These are phyloP conservation scores for Euphorbia schlechtendalii DNA, from an alignment of 441 rosid species.

Conservation along the genomic window DNA sequence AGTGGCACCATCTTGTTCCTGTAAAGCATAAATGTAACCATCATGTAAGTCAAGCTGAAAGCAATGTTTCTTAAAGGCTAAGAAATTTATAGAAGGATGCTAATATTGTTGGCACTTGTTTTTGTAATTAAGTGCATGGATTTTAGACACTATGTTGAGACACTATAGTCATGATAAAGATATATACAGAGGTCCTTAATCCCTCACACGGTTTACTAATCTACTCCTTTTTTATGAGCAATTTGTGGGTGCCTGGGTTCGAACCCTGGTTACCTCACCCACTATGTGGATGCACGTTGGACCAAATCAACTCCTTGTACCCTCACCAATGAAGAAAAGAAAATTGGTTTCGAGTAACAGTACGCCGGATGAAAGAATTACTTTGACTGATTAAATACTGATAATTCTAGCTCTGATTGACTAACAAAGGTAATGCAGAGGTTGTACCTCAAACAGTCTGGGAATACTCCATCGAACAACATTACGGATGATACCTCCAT, in stretches of 20 bases:
- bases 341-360: not conserved
- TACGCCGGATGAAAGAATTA: not conserved
- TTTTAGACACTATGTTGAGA: not conserved
- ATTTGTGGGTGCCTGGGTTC: no score
- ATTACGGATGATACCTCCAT: slow-evolving; percentile 63
- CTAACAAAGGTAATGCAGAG: slow-evolving; percentile 7
- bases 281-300: no score
- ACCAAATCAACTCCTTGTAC: no score
- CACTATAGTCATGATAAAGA: no score
- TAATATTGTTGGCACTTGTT: no score
- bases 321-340: not conserved
- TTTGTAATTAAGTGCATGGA: not conserved
- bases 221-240: no score
- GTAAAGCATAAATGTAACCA: slow-evolving; percentile 21
- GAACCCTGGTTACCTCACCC: no score
- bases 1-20: slow-evolving; percentile 92
- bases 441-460: slow-evolving; percentile 59
- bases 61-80: not conserved
- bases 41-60: slow-evolving; percentile 7
- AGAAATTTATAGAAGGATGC: no score
- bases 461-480: slow-evolving; percentile 89
- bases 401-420: not conserved
- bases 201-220: not conserved
- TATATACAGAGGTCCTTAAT: not conserved
- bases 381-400: not conserved